Base-by-base conservation (phyloP, 192 early-diverging fungal genomes). In the Mycoemilia scoparia region DNA sequence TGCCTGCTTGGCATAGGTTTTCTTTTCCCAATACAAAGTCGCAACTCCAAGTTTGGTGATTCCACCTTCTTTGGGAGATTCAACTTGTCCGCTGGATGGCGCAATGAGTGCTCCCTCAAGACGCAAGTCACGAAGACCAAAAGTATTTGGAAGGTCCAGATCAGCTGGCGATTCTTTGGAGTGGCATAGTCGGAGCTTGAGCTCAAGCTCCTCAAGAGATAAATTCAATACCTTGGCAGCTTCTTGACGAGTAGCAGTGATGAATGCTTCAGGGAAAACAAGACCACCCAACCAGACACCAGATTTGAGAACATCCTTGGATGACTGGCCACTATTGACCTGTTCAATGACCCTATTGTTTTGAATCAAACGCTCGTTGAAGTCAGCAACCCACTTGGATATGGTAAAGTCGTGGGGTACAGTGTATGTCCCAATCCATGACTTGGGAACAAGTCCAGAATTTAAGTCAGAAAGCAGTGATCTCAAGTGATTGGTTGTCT, bases 181-280 rank as follows among this genome's bases (percentile, higher is more conserved):
- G 12, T 24, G 27, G 14, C 39, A 39, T 3, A 71, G 36, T n/a
- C 45, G 49, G 12, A 75, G 31, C 24, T 61, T 47, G 10, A 90
- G 43, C 15, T 43, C 45, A 11, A 91, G 60, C 48, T 88, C 76
- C 53, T 93, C 88, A 24, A 93, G 46, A 28, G 87, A 89, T 67
- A 74, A 82, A 11, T 57, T 43, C 11, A 69, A 41, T 15, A 43
- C 51, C 51, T 90, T 79, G 11, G 88, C 84, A 2, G 70, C 77
- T 4, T 70, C 63, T 53, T 93, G 88, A 22, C 86, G 69, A 8
- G 88, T 87, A 14, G 87, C 88, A 0, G 87, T 93, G 12, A 90
- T 64, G 50, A 77, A 91, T 11, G 87, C 88, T 51, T 89, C 83
- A 11, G 88, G 88, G 25, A 71, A 73, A 51, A 91, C 74, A 12